Evolutionary conservation across 768 basidiomycete species (phyloP).

Genomic region (Coprinellus aureogranulatus): DNA sequence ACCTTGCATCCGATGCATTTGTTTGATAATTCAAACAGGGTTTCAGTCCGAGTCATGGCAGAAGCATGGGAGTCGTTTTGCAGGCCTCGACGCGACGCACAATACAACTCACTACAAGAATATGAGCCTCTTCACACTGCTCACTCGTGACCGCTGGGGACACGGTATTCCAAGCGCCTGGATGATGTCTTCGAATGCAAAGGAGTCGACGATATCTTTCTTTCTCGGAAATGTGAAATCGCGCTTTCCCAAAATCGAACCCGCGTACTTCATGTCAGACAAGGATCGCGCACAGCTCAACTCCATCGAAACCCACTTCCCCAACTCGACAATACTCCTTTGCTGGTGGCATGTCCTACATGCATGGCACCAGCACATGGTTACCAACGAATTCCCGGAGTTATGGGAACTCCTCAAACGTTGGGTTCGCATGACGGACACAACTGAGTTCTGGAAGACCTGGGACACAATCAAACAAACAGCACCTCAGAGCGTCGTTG

Average conservation of each 20-base stretch:
- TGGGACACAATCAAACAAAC: slow-evolving; percentile 15
- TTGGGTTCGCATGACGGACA: slow-evolving; percentile 18
- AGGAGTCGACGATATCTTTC: slow-evolving; percentile 15
- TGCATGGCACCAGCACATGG: slow-evolving; percentile 27
- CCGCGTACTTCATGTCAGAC: slow-evolving; percentile 6
- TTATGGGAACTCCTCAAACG: slow-evolving; percentile 21
- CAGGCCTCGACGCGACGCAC: background rate
- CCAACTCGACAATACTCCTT: slow-evolving; percentile 8
- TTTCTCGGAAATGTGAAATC: slow-evolving; percentile 5
- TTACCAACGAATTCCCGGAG: slow-evolving; percentile 6
- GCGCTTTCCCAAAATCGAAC: background rate
- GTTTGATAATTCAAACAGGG: background rate
- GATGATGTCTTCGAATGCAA: slow-evolving; percentile 18
- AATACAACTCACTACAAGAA: background rate
- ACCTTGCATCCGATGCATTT: background rate
- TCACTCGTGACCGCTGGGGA: no score
- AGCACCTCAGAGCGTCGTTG: slow-evolving; percentile 7
- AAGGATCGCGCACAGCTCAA: slow-evolving; percentile 5
- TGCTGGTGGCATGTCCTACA: slow-evolving; percentile 33
- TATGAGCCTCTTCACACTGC: slow-evolving; percentile 6
- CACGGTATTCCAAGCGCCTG: slow-evolving; percentile 17
- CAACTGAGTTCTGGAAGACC: slow-evolving; percentile 12
- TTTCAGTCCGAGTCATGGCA: no score
- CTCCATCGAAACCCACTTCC: background rate
- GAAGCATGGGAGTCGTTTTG: background rate